These are phyloP conservation scores for Austroboletus novae-zelandiae DNA, from an alignment of 1,284 basidiomycete genomes.

Conservation along the genomic window DNA sequence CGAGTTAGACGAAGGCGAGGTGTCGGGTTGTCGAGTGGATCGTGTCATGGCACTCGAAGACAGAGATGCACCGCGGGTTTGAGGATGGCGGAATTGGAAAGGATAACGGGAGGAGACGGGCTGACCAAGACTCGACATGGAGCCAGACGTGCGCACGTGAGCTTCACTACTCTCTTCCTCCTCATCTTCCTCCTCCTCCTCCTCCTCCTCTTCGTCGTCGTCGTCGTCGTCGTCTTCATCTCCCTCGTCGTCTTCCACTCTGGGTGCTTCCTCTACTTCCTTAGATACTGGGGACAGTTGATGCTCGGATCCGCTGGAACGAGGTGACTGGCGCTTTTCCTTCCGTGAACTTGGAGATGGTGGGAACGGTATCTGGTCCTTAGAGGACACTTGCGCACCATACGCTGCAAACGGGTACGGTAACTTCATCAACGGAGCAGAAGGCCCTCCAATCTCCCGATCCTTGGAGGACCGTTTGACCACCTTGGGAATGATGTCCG, in stretches of 20 bases:
- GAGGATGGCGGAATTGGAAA: slow-evolving; percentile 61
- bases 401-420: slow-evolving; percentile 65
- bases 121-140: slow-evolving; percentile 78
- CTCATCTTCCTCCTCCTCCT: slow-evolving; percentile 37
- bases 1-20: slow-evolving; percentile 39
- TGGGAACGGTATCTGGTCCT: slow-evolving; percentile 68
- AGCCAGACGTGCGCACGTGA: slow-evolving; percentile 63
- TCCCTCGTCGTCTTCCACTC: slow-evolving; percentile 38
- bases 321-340: slow-evolving; percentile 30
- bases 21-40: slow-evolving; percentile 36
- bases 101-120: slow-evolving; percentile 68
- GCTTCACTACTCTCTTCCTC: slow-evolving; percentile 42
- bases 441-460: slow-evolving; percentile 31
- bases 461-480: slow-evolving; percentile 41
- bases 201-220: slow-evolving; percentile 40
- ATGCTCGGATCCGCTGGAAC: slow-evolving; percentile 17
- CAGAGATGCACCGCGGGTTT: slow-evolving; percentile 41
- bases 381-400: slow-evolving; percentile 54
- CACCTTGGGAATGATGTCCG: slow-evolving; percentile 44
- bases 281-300: slow-evolving; percentile 17
- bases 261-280: slow-evolving; percentile 36
- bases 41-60: slow-evolving; percentile 37
- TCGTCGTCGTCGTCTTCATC: slow-evolving; percentile 5
- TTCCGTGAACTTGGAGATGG: slow-evolving; percentile 50
- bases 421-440: slow-evolving; percentile 40